A percentile compares a stretch with the other conserved stretches of the same genome.
Evolutionary conservation across 2,329 filamentous ascomycete genomes (phyloP).

Genomic region (Daldinia sp.): DNA sequence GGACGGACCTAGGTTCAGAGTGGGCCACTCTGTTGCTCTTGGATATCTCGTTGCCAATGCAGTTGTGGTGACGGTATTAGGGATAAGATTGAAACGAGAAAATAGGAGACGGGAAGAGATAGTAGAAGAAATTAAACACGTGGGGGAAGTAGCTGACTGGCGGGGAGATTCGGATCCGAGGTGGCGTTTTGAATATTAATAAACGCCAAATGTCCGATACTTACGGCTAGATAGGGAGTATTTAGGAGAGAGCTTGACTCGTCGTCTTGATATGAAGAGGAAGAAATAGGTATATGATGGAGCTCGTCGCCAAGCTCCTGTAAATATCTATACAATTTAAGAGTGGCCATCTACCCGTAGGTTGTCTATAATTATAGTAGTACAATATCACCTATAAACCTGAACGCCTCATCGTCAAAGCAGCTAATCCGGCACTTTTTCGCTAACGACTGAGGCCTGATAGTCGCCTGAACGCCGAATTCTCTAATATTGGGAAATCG

Average conservation of each 20-base stretch:
- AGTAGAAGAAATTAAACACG: conserved; percentile 59
- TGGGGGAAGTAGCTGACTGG: conserved; percentile 66
- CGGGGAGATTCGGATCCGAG: conserved; percentile 71
- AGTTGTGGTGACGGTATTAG: conserved; percentile 64
- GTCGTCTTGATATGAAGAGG: background rate
- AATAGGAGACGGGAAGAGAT: conserved; percentile 65
- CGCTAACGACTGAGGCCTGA: conserved; percentile 37
- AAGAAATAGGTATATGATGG: background rate
- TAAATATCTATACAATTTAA: background rate
- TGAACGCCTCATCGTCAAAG: background rate
- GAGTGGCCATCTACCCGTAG: background rate
- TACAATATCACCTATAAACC: background rate
- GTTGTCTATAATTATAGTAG: background rate
- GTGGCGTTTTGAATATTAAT: conserved; percentile 73
- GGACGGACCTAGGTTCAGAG: conserved; percentile 71
- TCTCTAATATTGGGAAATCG: conserved; percentile 50
- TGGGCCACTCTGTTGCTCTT: conserved; percentile 76
- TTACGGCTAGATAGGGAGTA: too few relatives aligned
- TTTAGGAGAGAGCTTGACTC: background rate
- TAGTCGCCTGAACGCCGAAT: conserved; percentile 48
- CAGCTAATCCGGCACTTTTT: background rate
- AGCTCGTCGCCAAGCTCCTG: too few relatives aligned
- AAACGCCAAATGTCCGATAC: background rate
- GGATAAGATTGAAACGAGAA: conserved; percentile 66
- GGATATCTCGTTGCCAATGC: conserved; percentile 72